These are phyloP conservation scores for Fraxinus xanthoxyloides DNA, from an alignment of 305 asterid species.

Conservation along the genomic window DNA sequence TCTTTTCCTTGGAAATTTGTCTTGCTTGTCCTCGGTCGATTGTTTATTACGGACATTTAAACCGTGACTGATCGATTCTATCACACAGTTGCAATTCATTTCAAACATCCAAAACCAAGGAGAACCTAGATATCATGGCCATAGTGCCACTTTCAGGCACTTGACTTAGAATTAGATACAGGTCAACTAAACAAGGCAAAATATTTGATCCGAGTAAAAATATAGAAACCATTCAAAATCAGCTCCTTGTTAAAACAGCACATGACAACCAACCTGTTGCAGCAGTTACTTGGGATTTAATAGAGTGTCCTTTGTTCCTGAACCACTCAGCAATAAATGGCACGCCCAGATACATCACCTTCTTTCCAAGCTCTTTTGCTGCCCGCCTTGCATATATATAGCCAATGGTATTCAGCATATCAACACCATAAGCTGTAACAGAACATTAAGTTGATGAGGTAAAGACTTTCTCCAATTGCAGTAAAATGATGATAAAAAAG, in stretches of 20 bases:
- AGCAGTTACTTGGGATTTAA: conserved; percentile 98
- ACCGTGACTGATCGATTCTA: too few species aligned
- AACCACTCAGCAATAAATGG: conserved; percentile 99
- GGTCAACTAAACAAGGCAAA: conserved; percentile 14
- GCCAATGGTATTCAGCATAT: conserved; percentile 96
- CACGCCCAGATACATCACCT: conserved; percentile 87
- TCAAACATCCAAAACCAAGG: background rate
- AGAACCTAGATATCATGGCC: background rate
- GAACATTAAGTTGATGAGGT: conserved; percentile 18
- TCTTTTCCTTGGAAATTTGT: too few species aligned
- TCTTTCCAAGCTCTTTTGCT: conserved; percentile 98
- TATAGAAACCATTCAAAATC: background rate
- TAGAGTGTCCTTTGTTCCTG: conserved; percentile 93
- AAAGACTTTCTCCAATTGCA: conserved; percentile 5
- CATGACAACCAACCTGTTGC: conserved; percentile 74
- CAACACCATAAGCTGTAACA: conserved; percentile 92
- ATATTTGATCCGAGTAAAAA: background rate
- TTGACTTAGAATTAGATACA: conserved; percentile 12
- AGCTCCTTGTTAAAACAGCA: background rate
- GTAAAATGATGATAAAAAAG: conserved; percentile 10
- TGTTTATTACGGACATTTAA: too few species aligned
- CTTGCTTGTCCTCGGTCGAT: too few species aligned
- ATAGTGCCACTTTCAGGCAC: background rate
- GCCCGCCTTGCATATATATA: conserved; percentile 94
- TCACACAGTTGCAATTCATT: background rate